Base-by-base conservation (phyloP, 2,329 filamentous ascomycete genomes). In the Trichoderma polysporum region DNA sequence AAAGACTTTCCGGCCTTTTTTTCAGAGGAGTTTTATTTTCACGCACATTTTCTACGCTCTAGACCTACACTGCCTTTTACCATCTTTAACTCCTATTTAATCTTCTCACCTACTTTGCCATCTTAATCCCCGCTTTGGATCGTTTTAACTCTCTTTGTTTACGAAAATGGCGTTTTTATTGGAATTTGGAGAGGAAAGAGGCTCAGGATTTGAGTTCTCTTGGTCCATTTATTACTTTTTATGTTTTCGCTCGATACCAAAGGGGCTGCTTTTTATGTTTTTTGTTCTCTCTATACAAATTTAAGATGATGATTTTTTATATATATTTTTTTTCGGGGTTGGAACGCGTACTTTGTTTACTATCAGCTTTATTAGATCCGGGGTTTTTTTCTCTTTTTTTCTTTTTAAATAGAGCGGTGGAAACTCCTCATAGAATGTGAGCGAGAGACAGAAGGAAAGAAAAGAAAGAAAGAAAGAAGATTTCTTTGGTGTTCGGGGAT, bases 181-280 rank as follows among this genome's bases (percentile, higher is more conserved):
- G 60, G 60, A 56, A 45, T 15, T 22, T n/a, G 60, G 50, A 41
- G 60, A 45, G 41, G 41, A 22, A 22, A 17, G 60, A 33, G 37
- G 60, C 19, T 33, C 27, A 33, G 17, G 60, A 9, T 56, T 64
- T 47, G 27, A 56, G 27, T 47, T 33, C 29, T 45, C 19, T 53
- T 49, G 58, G 58, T 61, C 58, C 37, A 56, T 45, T 19, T 54
- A 25, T 8, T 56, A 35, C 37, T 45, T 47, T 29, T 64, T 64
- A 61, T 27, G 49, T 45, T 64, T 47, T 35, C 52, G 60, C 60
- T 64, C 60, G 60, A 64, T 64, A 64, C 60, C 60, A 64, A 64
- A 64, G 60, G 39, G 60, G 60, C 60, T 56, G 60, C 35, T 56
- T 52, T 64, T 25, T 33, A 50, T 64, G 35, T 33, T 53, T 58